Conservation (phyloP, 2,329 filamentous ascomycete genomes). For the Allantophomopsis cytisporea region DNA sequence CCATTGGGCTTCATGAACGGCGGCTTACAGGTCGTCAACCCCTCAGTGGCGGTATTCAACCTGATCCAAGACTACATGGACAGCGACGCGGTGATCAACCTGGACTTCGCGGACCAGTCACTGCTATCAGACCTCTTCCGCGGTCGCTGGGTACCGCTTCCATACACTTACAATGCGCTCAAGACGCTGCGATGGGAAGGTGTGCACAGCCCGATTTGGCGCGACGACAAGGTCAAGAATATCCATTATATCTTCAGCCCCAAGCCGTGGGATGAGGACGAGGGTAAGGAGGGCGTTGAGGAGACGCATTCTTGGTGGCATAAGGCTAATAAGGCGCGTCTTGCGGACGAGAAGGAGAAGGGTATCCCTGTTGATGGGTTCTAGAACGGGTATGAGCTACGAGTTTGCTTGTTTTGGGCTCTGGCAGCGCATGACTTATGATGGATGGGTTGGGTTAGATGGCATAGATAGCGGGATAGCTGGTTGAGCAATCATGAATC, state of each 20-base stretch:
- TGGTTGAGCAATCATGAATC: too few species aligned
- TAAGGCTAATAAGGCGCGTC: conserved; percentile 30
- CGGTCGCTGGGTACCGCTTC: conserved; percentile 41
- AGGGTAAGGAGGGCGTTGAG: conserved; percentile 21
- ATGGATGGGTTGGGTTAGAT: too few species aligned
- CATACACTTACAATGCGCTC: conserved; percentile 48
- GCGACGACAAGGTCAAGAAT: conserved; percentile 43
- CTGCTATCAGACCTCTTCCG: conserved; percentile 40
- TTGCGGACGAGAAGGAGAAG: conserved; percentile 22
- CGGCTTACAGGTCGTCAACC: conserved; percentile 43
- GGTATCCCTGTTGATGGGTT: conserved; percentile 17
- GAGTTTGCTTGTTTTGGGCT: too few species aligned
- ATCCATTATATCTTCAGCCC: conserved; percentile 47
- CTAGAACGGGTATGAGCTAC: not conserved
- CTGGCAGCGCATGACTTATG: too few species aligned
- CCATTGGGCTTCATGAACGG: conserved; percentile 40
- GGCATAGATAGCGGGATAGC: too few species aligned
- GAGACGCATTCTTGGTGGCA: conserved; percentile 44
- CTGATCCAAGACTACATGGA: conserved; percentile 38
- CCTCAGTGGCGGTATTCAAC: conserved; percentile 29
- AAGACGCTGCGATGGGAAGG: conserved; percentile 41
- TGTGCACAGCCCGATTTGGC: conserved; percentile 42
- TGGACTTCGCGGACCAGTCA: conserved; percentile 47
- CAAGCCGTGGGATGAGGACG: conserved; percentile 45
- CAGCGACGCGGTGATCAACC: conserved; percentile 24